Evolutionary conservation across 225 moss, liverwort and hornwort species (phyloP), one percentile per base, ranked within the genome.

Genomic region (Ulota crispa): DNA sequence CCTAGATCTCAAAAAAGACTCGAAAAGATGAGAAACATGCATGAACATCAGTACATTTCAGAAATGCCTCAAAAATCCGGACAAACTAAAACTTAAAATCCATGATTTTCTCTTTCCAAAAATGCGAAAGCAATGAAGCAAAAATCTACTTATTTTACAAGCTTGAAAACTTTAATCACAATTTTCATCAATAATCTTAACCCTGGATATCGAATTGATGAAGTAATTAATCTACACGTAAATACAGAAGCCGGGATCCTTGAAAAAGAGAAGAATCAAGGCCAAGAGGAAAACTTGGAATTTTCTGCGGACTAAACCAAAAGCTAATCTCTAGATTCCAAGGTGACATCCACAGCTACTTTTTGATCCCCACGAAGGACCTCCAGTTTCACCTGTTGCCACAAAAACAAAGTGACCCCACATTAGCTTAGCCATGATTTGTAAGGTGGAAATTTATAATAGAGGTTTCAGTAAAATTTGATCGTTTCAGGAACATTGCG

Each of bases 291-390:
- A 42, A 80, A 32, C 36, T 74, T 68, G 56, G 30, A 69, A 77
- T 31, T 41, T 31, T 65, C 54, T 68, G 50, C 54, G 36, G 23
- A 76, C 37, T 57, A 80, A 18, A 43, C 28, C 14, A 39, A 72
- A 52, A 76, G 36, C 83, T 92, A 99, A 76, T 99, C 99, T 78
- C 94, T 93, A 57, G 96, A 70, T 76, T 99, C 96, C 63, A 99
- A 91, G 21, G 90, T 93, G 53, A 99, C 94, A 65, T 92, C 91
- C 59, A 99, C 87, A 66, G 78, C 79, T 68, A 87, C n/a, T 74
- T 88, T 90, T 65, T 92, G 89, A 73, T 99, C 99, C 23, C 99
- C 99, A 23, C 96, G 95, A 63, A 99, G 86, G 23, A 96, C 86
- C 85, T 96, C 99, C 84, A 99, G 92, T 54, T 85, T 88, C 79